Conservation (phyloP, 305 asterid genomes). For the Solanum hybrid region DNA sequence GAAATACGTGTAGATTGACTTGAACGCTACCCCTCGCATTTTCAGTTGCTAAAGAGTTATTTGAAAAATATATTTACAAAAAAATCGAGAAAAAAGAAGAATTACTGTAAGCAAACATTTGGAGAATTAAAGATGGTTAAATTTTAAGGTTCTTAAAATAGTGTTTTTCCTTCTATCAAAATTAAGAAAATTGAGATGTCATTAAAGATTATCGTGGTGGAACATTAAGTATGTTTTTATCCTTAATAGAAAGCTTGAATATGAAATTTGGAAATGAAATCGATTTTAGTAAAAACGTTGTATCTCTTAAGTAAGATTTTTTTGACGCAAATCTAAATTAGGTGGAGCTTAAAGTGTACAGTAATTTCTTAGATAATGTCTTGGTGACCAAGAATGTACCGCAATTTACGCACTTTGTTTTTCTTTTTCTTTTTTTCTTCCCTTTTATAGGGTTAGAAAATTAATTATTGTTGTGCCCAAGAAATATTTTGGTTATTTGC, state of each 20-base stretch:
- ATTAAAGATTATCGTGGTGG: neutral
- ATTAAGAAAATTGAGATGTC: neutral
- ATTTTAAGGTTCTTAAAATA: neutral
- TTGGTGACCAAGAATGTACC: neutral
- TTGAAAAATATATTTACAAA: neutral
- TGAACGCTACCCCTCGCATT: neutral
- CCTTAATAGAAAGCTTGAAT: neutral
- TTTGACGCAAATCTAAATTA: neutral
- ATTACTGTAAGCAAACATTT: neutral
- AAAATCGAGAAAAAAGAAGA: neutral
- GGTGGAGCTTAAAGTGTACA: neutral
- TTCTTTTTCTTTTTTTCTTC: neutral
- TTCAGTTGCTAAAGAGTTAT: neutral
- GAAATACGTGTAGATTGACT: neutral
- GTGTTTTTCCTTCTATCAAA: neutral
- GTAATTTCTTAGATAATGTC: neutral
- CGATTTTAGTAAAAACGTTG: accelerated
- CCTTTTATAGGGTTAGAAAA: neutral
- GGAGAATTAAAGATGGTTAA: neutral
- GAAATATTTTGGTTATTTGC: neutral
- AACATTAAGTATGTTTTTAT: neutral
- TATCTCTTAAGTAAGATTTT: accelerated
- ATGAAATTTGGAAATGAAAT: neutral
- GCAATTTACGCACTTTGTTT: neutral
- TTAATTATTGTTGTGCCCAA: neutral